These are phyloP conservation scores for Colletotrichum orbiculare DNA, from an alignment of 2,329 filamentous ascomycete species.

Conservation along the genomic window DNA sequence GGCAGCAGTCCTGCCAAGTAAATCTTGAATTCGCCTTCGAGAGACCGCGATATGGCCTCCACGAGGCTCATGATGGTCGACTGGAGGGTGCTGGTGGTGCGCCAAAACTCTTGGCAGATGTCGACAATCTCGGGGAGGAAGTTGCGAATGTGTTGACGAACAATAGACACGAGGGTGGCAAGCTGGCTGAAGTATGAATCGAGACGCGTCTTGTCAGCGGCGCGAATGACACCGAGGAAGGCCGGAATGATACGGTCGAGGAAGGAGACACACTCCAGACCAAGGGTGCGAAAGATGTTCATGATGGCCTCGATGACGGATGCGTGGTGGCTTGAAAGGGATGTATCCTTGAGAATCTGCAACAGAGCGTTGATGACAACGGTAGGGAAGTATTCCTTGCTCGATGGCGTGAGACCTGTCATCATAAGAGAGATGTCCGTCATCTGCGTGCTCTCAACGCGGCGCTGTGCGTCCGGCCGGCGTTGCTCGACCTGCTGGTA, in stretches of 20 bases:
- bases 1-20: slow-evolving; percentile 91
- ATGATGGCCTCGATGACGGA: slow-evolving; percentile 97
- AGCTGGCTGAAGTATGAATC: slow-evolving; percentile 99
- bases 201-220: slow-evolving; percentile 79
- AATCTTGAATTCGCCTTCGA: slow-evolving; percentile 98
- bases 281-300: slow-evolving; percentile 97
- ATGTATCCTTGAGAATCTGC: slow-evolving; percentile 90
- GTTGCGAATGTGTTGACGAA: slow-evolving; percentile 94
- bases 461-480: slow-evolving; percentile 81
- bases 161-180: slow-evolving; percentile 91
- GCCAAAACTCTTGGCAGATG: slow-evolving; percentile 91
- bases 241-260: slow-evolving; percentile 94
- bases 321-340: slow-evolving; percentile 89
- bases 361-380: slow-evolving; percentile 97
- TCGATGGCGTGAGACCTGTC: slow-evolving; percentile 94
- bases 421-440: slow-evolving; percentile 98
- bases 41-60: slow-evolving; percentile 90
- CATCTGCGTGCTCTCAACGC: slow-evolving; percentile 71
- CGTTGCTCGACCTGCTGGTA: slow-evolving; percentile 94
- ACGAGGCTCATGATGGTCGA: slow-evolving; percentile 91
- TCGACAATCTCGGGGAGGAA: slow-evolving; percentile 89
- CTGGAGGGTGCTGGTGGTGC: slow-evolving; percentile 81
- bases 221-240: slow-evolving; percentile 89
- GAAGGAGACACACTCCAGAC: slow-evolving; percentile 95
- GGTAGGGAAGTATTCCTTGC: slow-evolving; percentile 98